phyloP scores from a whole-genome alignment of 352 stramenopile species.

The Phytophthora nicotianae region DNA sequence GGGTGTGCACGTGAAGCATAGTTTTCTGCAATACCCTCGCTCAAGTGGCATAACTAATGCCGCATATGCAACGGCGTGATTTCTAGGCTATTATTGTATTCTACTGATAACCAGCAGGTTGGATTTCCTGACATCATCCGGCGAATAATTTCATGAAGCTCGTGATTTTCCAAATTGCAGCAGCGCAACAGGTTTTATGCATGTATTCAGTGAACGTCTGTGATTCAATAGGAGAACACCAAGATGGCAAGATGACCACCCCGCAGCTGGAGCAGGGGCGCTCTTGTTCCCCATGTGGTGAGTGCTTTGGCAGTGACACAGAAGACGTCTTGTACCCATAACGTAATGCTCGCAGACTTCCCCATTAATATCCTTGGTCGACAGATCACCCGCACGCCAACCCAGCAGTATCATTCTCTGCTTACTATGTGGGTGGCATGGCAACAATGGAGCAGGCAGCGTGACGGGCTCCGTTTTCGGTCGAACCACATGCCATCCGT shows the following conservation, averaged over 20 bases:
- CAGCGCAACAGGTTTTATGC: neutral
- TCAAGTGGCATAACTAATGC: too few relatives aligned
- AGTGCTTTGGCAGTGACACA: constrained; percentile 4
- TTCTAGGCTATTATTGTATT: neutral
- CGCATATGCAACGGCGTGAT: neutral
- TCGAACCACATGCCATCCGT: constrained; percentile 15
- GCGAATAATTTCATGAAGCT: neutral
- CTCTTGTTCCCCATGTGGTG: constrained; percentile 11
- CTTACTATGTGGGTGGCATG: constrained; percentile 8
- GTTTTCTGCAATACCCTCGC: too few relatives aligned
- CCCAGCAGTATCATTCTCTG: constrained; percentile 21
- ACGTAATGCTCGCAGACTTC: constrained; percentile 20
- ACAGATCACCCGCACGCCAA: constrained; percentile 11
- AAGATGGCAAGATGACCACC: constrained; percentile 21
- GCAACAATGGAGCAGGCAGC: constrained; percentile 9
- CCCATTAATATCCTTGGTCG: neutral
- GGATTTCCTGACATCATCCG: neutral
- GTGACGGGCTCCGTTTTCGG: constrained; percentile 21
- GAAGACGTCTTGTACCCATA: constrained; percentile 2
- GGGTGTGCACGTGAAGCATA: too few relatives aligned
- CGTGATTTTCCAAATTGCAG: neutral
- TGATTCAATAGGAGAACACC: constrained; percentile 9
- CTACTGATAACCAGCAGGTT: constrained; percentile 5
- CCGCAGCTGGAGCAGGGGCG: constrained; percentile 20
- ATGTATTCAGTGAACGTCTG: neutral